Base-by-base conservation (phyloP, 495 filamentous ascomycete species). In the Daldinia concentrica region DNA sequence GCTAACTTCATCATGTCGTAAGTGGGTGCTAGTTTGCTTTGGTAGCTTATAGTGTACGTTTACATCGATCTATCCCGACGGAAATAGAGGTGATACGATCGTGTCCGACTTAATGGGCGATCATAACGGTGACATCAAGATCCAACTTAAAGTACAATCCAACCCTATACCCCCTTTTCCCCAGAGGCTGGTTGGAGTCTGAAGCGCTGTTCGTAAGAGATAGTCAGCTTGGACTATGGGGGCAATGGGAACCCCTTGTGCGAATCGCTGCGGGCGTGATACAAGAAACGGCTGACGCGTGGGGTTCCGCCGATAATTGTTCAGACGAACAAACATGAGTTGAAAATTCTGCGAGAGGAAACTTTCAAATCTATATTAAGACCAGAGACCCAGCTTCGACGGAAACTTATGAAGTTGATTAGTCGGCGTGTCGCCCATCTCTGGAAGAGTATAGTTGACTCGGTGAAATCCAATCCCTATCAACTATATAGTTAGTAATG, bases 51-150 rank as follows among this genome's bases (percentile, higher is more conserved):
- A 48, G 15, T 48, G 19, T 30, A 54, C 3, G 41, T 30, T 14
- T 34, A 45, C 24, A 56, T 30, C 17, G 12, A 19, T 64, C 36
- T 57, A 12, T 43, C 57, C 58, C 50, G 41, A 48, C n/a, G 30
- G 29, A 52, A 30, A 29, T 60, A 26, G 22, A 48, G 19, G 54
- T 54, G 29, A 27, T 65, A 56, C 19, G 57, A 69, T 68, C 24
- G 11, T 22, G 52, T 50, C 29, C 15, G 32, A 41, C 61, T 69
- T 73, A 66, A 52, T 50, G 15, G 58, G 34, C 63, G 71, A 69
- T 73, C 71, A 66, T 73, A 66, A 58, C n/a, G 62, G 71, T 73
- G 36, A 56, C 71, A 73, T 69, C 56, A 62, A 66, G 62, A 73
- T 73, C 51, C 6, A 62, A 54, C 66, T 57, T 63, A 64, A 62